Conservation (phyloP, 2,329 filamentous ascomycete species). For the Curvularia eragrostidis region DNA sequence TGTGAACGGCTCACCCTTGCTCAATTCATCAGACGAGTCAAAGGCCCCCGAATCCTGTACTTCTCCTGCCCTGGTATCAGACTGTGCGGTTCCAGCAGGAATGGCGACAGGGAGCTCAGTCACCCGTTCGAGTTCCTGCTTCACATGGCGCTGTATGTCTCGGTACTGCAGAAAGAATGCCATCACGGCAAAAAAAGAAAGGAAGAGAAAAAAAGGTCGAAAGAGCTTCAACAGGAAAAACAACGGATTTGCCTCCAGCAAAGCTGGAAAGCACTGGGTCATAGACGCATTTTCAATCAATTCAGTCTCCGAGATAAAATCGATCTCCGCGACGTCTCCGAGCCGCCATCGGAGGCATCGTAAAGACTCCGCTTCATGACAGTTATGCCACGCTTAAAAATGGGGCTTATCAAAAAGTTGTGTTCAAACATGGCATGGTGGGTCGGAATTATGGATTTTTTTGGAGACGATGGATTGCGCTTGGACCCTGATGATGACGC, state of each 20-base stretch:
- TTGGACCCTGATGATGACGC: conserved; percentile 5
- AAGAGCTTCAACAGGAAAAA: neutral
- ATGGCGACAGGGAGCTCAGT: conserved; percentile 4
- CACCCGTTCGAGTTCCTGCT: conserved; percentile 7
- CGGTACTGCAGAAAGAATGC: conserved; percentile 12
- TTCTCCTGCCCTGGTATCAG: neutral
- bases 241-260: neutral
- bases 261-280: neutral
- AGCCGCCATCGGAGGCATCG: neutral
- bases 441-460: conserved; percentile 6
- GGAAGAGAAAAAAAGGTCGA: neutral
- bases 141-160: conserved; percentile 6
- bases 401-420: conserved; percentile 6
- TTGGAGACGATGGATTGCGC: conserved; percentile 2
- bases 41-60: neutral
- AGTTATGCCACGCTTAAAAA: conserved; percentile 5
- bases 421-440: conserved; percentile 5
- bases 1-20: conserved; percentile 7
- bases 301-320: neutral
- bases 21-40: neutral
- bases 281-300: neutral
- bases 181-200: neutral
- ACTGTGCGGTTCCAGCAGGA: neutral
- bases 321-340: conserved; percentile 7
- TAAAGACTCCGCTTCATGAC: conserved; percentile 1